A percentile compares a stretch with the other conserved stretches of the same genome.
These are phyloP conservation scores for Podospora comata DNA, from an alignment of 495 filamentous ascomycete species.

Conservation along the genomic window DNA sequence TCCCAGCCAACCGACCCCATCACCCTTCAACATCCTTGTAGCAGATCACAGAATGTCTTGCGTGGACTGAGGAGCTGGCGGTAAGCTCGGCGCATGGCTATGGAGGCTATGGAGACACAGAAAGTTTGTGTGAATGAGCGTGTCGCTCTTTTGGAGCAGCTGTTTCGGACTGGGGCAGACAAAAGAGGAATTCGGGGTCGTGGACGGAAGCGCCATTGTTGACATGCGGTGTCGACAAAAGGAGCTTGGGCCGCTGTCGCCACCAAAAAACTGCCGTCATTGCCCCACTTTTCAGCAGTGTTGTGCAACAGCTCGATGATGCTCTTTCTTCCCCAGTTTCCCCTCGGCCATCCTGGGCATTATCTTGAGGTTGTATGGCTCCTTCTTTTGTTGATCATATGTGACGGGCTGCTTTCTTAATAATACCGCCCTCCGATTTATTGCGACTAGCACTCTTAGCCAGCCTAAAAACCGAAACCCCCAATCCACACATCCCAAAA, in stretches of 20 bases:
- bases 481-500: background rate
- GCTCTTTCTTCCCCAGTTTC: conserved; percentile 15
- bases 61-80: background rate
- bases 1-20: background rate
- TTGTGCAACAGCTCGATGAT: conserved; percentile 21
- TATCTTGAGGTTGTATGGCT: background rate
- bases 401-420: background rate
- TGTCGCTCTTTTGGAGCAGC: background rate
- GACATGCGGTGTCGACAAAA: background rate
- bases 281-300: conserved; percentile 23
- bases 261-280: conserved; percentile 24
- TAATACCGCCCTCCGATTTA: background rate
- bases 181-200: background rate
- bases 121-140: background rate
- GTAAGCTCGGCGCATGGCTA: background rate
- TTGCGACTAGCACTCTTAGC: background rate
- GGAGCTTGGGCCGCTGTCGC: conserved; percentile 4
- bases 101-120: background rate
- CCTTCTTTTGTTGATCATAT: background rate
- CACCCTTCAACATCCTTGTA: background rate
- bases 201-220: background rate
- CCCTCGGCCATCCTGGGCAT: background rate
- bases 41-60: background rate
- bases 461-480: background rate
- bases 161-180: conserved; percentile 2